Evolutionary conservation across 257 asterid species (phyloP).

Genomic region (Przewalskia tangutica): DNA sequence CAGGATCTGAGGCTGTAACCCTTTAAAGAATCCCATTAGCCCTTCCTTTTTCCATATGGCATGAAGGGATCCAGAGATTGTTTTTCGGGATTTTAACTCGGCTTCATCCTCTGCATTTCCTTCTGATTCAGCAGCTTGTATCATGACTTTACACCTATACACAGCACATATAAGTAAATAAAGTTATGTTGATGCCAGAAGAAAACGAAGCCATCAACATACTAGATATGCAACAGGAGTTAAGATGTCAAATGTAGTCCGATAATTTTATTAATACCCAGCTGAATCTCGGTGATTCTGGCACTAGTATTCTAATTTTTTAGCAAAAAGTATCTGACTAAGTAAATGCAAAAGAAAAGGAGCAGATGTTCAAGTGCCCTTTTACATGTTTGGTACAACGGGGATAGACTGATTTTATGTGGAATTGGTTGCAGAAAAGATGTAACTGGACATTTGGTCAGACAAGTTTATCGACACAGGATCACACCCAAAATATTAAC

Average conservation of each 20-base stretch:
- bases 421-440: background rate
- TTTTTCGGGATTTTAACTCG: conserved; percentile 32
- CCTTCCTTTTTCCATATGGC: conserved; percentile 81
- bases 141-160: conserved; percentile 84
- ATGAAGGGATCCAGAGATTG: conserved; percentile 42
- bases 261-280: background rate
- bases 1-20: conserved; percentile 78
- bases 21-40: conserved; percentile 68
- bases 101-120: conserved; percentile 32
- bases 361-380: background rate
- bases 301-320: background rate
- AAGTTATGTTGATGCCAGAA: background rate
- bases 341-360: background rate
- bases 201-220: background rate
- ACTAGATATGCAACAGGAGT: background rate
- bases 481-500: background rate
- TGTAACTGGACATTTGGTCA: background rate
- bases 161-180: background rate
- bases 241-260: background rate
- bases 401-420: background rate
- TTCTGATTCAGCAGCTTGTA: conserved; percentile 67
- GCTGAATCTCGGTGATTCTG: background rate
- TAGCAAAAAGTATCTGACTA: background rate
- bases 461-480: background rate
- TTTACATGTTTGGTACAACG: background rate